Percentiles rank a stretch among this genome's conserved stretches.
Conservation (phyloP, 129 eudicot genomes). For the Scalesia atractyloides region DNA sequence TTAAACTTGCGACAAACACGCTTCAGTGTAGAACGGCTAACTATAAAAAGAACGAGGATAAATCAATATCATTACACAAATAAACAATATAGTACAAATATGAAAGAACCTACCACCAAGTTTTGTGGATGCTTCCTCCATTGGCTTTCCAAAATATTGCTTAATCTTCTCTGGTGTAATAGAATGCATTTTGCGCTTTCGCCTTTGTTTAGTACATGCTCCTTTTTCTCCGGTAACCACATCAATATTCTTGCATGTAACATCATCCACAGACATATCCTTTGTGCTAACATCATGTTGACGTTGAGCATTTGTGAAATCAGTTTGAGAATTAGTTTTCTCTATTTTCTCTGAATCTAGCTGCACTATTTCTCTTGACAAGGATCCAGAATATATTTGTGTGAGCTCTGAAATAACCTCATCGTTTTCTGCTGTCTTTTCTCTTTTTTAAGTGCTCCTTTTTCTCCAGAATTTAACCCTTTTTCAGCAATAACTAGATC, state of each 20-base stretch:
- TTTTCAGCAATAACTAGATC: background rate
- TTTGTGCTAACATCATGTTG: background rate
- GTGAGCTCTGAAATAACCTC: background rate
- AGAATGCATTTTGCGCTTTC: conserved; percentile 10
- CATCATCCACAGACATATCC: background rate
- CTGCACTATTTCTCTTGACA: background rate
- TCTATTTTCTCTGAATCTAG: background rate
- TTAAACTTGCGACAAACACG: conserved; percentile 14
- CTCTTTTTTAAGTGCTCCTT: background rate
- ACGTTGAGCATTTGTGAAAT: background rate
- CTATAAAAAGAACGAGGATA: conserved; percentile 1
- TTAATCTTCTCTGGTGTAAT: background rate
- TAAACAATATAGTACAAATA: background rate
- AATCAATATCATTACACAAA: background rate
- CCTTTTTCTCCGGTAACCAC: background rate
- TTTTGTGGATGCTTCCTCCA: background rate
- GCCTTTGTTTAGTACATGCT: background rate
- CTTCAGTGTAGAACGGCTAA: conserved; percentile 29
- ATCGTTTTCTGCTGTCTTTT: background rate
- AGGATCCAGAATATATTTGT: background rate
- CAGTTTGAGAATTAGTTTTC: background rate
- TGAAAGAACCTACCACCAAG: background rate
- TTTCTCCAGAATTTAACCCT: background rate
- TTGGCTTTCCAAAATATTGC: conserved; percentile 12
- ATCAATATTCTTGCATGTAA: background rate